Evolutionary conservation across 2,329 filamentous ascomycete species (phyloP).

Genomic region (Nigrospora osmanthi): DNA sequence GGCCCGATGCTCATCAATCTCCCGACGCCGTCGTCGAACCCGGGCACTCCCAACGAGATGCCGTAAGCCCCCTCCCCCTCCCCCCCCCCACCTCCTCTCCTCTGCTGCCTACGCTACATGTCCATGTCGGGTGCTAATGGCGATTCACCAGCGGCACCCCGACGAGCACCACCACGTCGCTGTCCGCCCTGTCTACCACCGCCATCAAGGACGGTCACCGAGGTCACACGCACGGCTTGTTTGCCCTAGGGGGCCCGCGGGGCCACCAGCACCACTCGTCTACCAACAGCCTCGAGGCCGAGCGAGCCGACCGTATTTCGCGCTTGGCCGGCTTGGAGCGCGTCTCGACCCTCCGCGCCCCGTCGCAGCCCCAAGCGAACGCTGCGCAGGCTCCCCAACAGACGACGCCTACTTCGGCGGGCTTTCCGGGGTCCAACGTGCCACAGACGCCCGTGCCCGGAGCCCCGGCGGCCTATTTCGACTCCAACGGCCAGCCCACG

Average conservation of each 20-base stretch:
- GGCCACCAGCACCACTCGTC: slow-evolving; percentile 53
- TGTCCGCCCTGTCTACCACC: slow-evolving; percentile 85
- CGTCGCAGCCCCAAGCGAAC: slow-evolving; percentile 19
- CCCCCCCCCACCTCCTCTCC: no score
- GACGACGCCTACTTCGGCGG: slow-evolving; percentile 42
- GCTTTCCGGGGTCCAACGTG: slow-evolving; percentile 30
- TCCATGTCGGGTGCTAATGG: no score
- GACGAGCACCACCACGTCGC: slow-evolving; percentile 84
- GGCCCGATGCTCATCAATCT: slow-evolving; percentile 72
- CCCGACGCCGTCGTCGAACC: slow-evolving; percentile 72
- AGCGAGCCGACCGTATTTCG: slow-evolving; percentile 91
- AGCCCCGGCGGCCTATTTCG: slow-evolving; percentile 63
- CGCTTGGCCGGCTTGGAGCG: slow-evolving; percentile 87
- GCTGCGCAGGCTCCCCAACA: slow-evolving; percentile 24
- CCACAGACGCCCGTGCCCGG: slow-evolving; percentile 15
- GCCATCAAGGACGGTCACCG: slow-evolving; percentile 96
- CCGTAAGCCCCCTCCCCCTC: slow-evolving; percentile 53
- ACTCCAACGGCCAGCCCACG: slow-evolving; percentile 61
- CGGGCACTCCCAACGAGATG: slow-evolving; percentile 81
- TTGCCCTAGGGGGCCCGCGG: slow-evolving; percentile 42
- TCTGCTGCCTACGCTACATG: no score
- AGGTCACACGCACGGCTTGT: slow-evolving; percentile 61
- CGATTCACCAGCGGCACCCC: slow-evolving; percentile 65
- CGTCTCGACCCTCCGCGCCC: slow-evolving; percentile 66
- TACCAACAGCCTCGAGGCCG: slow-evolving; percentile 74